Base-by-base conservation (phyloP, 768 basidiomycete genomes). In the Termitomyces bulborhizus region DNA sequence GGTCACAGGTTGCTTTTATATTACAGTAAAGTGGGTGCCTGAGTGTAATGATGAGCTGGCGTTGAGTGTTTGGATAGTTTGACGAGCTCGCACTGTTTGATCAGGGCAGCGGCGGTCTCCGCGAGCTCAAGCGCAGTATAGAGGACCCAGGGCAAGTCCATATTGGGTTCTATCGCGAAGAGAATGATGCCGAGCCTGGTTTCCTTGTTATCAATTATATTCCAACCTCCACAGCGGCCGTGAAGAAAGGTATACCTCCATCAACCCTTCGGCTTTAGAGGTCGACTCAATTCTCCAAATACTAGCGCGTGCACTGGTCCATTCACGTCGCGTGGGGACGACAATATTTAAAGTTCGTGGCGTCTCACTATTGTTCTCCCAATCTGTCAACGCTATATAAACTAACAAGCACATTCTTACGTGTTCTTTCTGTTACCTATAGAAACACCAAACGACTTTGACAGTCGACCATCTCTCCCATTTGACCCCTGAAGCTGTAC, bases 121-220 rank as follows among this genome's bases (percentile, higher is more conserved):
- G 72, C 36, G 77, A 79, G 52, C 62, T 81, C 54, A 80, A 80
- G 58, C 71, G 68, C 45, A 73, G 67, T 54, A 66, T 80, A 13
- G 65, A 70, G 42, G 72, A 76, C 54, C 54, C 65, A 34, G 61
- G 69, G 8, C 65, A 71, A 45, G 70, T 76, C 11, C 77, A 72
- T 41, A 69, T 81, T 57, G 79, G 68, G 3, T 76, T 80, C 56
- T 77, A 75, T 63, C 74, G 74, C 27, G 73, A 78, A 61, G 72
- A 75, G 57, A 56, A 63, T 26, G 69, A 70, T 24, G 60, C 56
- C 18, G 66, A 69, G 48, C 70, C 74, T 27, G 73, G 71, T 11
- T 77, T 70, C 58, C 65, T 72, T 42, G 59, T 79, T 21, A 70
- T 80, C 57, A 79, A 75, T 57, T 76, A 74, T 56, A 71, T 79